These are phyloP conservation scores for Ustilago shanxiensis DNA, from an alignment of 1,284 basidiomycete genomes.

Conservation along the genomic window DNA sequence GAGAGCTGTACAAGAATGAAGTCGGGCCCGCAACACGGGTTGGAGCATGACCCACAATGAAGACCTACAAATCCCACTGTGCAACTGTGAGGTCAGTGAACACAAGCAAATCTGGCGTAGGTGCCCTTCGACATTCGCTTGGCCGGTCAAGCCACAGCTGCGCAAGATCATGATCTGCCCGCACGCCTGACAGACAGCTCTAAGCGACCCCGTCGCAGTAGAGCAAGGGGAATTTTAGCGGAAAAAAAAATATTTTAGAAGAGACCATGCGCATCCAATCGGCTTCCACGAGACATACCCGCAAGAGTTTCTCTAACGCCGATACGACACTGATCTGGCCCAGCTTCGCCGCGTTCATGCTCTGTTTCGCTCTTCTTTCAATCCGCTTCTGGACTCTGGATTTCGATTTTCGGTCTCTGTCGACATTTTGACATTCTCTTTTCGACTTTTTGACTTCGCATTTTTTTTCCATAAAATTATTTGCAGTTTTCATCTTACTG, in stretches of 20 bases:
- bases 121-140: too few species aligned
- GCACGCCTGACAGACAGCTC: too few species aligned
- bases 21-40: too few species aligned
- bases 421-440: neutral
- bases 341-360: conserved; percentile 1
- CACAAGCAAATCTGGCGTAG: too few species aligned
- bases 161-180: too few species aligned
- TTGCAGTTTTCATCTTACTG: neutral
- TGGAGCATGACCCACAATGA: too few species aligned
- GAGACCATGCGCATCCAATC: neutral
- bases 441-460: neutral
- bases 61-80: neutral
- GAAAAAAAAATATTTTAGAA: neutral
- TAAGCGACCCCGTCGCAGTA: neutral
- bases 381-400: neutral
- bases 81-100: neutral
- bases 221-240: neutral
- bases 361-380: neutral
- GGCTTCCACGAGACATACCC: neutral
- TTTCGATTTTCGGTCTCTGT: neutral
- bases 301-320: too few species aligned
- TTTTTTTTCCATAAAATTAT: neutral
- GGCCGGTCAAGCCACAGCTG: too few species aligned
- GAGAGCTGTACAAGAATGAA: neutral
- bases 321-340: neutral